These are phyloP conservation scores for Onygenales sp. DNA, from an alignment of 2,329 filamentous ascomycete genomes.

Conservation along the genomic window DNA sequence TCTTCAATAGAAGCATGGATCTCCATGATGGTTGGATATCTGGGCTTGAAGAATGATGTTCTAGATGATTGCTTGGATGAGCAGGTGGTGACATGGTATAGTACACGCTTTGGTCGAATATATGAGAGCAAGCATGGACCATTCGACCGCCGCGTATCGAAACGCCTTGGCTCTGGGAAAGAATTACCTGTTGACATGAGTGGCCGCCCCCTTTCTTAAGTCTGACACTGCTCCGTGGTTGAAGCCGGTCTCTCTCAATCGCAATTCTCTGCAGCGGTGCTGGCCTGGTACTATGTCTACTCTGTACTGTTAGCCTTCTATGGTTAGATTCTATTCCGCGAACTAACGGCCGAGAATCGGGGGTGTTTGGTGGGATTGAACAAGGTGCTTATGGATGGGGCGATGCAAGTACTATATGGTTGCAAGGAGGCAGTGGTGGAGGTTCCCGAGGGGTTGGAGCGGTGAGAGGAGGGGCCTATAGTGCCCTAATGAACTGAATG, in stretches of 20 bases:
- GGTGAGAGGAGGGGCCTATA: constrained; percentile 44
- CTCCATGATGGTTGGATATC: constrained; percentile 3
- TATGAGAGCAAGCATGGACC: constrained; percentile 3
- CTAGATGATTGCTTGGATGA: constrained; percentile 5
- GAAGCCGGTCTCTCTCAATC: no score
- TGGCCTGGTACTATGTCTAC: no score
- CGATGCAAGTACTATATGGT: constrained; percentile 53
- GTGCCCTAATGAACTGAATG: no score
- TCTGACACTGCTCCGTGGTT: no score
- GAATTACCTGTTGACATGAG: constrained; percentile 5
- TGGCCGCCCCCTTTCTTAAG: background rate
- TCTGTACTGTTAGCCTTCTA: no score
- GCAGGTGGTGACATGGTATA: constrained; percentile 1
- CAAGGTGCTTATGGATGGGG: constrained; percentile 47
- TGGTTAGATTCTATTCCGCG: no score
- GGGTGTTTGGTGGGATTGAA: constrained; percentile 57
- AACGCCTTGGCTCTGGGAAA: constrained; percentile 3
- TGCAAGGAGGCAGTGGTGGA: constrained; percentile 58
- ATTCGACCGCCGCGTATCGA: constrained; percentile 2
- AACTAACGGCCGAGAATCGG: no score
- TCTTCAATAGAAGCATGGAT: background rate
- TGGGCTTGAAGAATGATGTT: constrained; percentile 1
- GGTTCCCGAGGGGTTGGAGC: constrained; percentile 55
- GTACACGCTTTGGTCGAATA: constrained; percentile 3
- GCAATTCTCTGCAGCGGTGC: no score